A percentile compares a stretch with the other conserved stretches of the same genome.
phyloP scores from a whole-genome alignment of 202 grass and related monocot species.

The Setaria italica region DNA sequence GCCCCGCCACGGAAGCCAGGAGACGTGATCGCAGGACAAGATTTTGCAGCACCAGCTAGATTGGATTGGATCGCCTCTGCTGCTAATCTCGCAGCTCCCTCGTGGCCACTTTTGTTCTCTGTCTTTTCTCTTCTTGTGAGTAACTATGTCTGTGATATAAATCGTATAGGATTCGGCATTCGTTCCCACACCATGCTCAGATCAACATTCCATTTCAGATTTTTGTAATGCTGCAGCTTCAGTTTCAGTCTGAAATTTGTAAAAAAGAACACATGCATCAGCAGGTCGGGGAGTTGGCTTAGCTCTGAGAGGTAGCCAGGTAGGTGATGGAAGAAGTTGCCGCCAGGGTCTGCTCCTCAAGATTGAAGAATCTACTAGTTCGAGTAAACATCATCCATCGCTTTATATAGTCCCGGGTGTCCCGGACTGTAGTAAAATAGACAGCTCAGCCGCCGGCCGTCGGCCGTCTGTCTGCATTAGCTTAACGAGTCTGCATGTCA shows the following conservation, averaged over 20 bases:
- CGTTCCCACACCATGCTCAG: constrained; percentile 5
- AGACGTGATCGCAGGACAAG: not conserved
- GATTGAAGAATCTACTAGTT: not conserved
- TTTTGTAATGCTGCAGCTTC: not conserved
- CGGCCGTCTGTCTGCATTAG: not conserved
- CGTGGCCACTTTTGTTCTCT: not conserved
- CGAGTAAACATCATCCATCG: not conserved
- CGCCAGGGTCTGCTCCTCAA: not conserved
- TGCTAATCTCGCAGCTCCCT: not conserved
- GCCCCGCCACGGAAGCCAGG: not conserved
- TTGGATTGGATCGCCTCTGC: not conserved
- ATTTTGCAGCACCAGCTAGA: not conserved
- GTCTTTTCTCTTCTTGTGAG: constrained; percentile 12
- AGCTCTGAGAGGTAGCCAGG: not conserved
- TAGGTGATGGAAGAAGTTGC: not conserved
- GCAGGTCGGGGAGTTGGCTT: no score
- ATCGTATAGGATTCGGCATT: constrained; percentile 41
- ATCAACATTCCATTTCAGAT: not conserved
- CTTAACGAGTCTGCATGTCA: not conserved
- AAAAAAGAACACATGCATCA: not conserved
- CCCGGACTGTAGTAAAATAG: not conserved
- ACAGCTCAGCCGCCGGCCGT: constrained; percentile 33
- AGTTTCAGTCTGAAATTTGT: not conserved
- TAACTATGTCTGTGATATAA: constrained; percentile 21
- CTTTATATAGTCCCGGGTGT: not conserved